Evolutionary conservation across 169 alveolate species (phyloP), one percentile per base, ranked within the genome.

Genomic region (Plasmodium gallinaceum): DNA sequence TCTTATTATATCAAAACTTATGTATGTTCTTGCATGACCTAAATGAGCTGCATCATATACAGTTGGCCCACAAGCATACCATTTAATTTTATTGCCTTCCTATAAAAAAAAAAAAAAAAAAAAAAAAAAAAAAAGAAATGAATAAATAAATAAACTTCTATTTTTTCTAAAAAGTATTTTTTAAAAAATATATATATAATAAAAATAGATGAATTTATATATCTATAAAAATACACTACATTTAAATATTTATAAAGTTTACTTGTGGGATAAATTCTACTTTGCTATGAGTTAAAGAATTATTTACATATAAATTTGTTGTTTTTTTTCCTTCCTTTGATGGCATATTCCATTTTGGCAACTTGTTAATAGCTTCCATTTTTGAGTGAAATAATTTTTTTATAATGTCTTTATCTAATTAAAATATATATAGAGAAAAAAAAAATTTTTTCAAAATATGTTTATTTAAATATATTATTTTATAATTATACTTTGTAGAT

Each of bases 11-110:
- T 99, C 99, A 74, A 97, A 97, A 52, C 98, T 95, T 32, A 99
- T 94, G 89, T 98, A 98, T 14, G 99, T 98, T 74, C 99, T 95
- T 10, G 99, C 99, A 92, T 99, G 99, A 0, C 99, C 99, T 92
- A 99, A 92, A 95, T 99, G 99, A 1, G 99, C 98, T 46, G 98
- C 94, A 89, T 97, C 99, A 95, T 98, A 98, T 2, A 98, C 99
- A 0, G 99, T 97, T 24, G 99, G 99, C 0, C 99, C 99, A 88
- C 99, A 97, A 91, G 96, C 96, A 66, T 97, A 97, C 99, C 99
- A 96, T 57, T 83, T 95, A 52, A 96, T 96, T 78, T 92, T 72
- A 66, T 95, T 90, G 12, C 97, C 97, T 73, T 95, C 95, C 95
- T 93, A 68, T 5, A 48, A 39, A 18, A 18, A 26, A 26, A 0